A percentile compares a stretch with the other conserved stretches of the same genome.
Evolutionary conservation across 306 rosid genomes (phyloP).

Genomic region (Cyclanthera cordifolia): DNA sequence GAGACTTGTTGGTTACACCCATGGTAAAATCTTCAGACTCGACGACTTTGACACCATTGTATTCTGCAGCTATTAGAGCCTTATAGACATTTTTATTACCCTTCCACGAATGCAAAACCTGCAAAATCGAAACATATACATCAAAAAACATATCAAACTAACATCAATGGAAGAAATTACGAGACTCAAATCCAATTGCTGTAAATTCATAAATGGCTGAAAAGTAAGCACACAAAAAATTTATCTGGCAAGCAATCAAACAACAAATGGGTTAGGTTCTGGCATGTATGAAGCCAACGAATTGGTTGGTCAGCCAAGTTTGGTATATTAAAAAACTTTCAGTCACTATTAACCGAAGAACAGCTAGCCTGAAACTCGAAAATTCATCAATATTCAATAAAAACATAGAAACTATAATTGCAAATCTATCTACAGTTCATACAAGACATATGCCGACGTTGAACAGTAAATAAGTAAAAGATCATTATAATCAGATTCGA

Average conservation of each 20-base stretch:
- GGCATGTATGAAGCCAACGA: neutral
- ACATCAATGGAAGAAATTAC: neutral
- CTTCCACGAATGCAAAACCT: conserved; percentile 46
- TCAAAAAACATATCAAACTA: neutral
- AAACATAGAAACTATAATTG: neutral
- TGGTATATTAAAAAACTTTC: neutral
- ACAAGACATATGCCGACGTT: neutral
- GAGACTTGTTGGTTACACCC: conserved; percentile 62
- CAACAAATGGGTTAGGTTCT: neutral
- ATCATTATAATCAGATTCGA: no score
- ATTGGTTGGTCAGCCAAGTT: neutral
- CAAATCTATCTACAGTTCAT: neutral
- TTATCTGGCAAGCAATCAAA: neutral
- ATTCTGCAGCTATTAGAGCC: conserved; percentile 51
- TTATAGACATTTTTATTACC: conserved; percentile 45
- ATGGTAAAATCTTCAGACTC: conserved; percentile 35
- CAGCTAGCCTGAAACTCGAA: neutral
- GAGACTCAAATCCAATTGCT: neutral
- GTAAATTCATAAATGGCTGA: neutral
- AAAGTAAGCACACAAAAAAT: neutral
- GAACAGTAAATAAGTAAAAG: no score
- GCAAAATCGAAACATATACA: conserved; percentile 6
- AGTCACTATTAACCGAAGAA: neutral
- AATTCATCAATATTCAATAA: neutral
- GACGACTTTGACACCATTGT: conserved; percentile 42